Evolutionary conservation across 331 rosid genomes (phyloP).

Genomic region (Cydonia oblonga): DNA sequence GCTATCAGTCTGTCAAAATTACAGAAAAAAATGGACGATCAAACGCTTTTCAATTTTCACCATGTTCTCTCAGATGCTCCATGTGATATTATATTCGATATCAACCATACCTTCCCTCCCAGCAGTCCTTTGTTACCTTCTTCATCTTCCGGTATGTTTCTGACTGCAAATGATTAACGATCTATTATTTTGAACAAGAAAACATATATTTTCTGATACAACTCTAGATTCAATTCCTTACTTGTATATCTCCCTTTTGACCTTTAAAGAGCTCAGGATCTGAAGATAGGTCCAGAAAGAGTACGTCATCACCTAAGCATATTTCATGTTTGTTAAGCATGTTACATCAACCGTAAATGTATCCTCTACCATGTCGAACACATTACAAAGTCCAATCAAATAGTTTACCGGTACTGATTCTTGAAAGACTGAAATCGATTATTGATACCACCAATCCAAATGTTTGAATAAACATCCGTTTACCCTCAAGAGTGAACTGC

Average conservation of each 20-base stretch:
- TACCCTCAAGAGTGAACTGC: conserved; percentile 75
- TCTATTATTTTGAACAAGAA: conserved; percentile 1
- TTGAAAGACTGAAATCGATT: conserved; percentile 82
- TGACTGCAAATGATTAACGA: conserved; percentile 37
- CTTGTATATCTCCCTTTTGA: conserved; percentile 80
- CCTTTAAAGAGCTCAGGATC: conserved; percentile 80
- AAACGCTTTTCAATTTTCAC: neutral
- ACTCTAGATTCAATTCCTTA: conserved; percentile 24
- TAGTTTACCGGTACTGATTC: conserved; percentile 67
- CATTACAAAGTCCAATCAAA: neutral
- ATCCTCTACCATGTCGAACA: neutral
- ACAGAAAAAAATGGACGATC: too few relatives aligned
- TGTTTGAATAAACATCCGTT: conserved; percentile 39
- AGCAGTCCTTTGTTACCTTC: conserved; percentile 70
- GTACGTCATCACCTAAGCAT: conserved; percentile 67
- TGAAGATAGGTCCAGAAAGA: conserved; percentile 67
- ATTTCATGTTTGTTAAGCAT: conserved; percentile 10
- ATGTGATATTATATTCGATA: neutral
- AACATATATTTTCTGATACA: neutral
- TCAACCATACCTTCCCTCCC: conserved; percentile 77
- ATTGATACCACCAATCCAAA: conserved; percentile 70
- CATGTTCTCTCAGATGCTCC: neutral
- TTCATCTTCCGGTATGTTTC: conserved; percentile 95
- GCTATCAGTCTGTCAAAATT: neutral
- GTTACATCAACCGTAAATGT: conserved; percentile 6